phyloP scores from a whole-genome alignment of 2,329 filamentous ascomycete genomes.

The Aspergillus japonicus region DNA sequence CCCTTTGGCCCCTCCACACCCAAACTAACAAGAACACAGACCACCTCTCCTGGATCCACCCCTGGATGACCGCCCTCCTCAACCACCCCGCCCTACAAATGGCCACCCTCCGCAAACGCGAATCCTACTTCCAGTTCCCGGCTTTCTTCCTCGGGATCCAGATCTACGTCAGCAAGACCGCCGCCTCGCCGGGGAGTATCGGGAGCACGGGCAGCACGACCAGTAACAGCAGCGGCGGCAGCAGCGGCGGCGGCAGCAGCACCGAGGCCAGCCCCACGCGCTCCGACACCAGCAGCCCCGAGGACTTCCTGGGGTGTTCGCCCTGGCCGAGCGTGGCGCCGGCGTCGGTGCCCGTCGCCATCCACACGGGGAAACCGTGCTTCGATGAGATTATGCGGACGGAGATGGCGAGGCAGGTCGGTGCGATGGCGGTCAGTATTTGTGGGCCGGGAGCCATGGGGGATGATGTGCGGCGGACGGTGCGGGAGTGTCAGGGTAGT shows the following conservation, averaged over 20 bases:
- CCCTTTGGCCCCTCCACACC: rapidly evolving
- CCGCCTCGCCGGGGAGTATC: not conserved
- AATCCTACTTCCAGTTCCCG: constrained; percentile 27
- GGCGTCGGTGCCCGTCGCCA: constrained; percentile 24
- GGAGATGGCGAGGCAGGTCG: constrained; percentile 31
- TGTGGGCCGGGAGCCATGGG: constrained; percentile 39
- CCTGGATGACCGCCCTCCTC: constrained; percentile 34
- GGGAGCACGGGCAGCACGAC: too few relatives aligned
- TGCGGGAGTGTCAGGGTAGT: constrained; percentile 25
- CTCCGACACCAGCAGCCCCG: constrained; percentile 16
- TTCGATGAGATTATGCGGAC: constrained; percentile 25
- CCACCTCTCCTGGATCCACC: constrained; percentile 36
- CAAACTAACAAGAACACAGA: constrained; percentile 19
- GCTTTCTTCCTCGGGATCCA: constrained; percentile 29
- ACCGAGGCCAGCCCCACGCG: too few relatives aligned
- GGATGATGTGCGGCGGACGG: constrained; percentile 37
- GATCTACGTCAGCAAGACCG: constrained; percentile 28
- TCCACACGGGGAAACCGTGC: constrained; percentile 29
- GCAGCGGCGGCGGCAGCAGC: too few relatives aligned
- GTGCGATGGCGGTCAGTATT: constrained; percentile 39
- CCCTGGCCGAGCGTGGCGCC: constrained; percentile 29
- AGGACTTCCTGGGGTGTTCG: constrained; percentile 26
- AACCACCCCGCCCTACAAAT: constrained; percentile 26
- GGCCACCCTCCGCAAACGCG: constrained; percentile 20
- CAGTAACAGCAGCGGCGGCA: too few relatives aligned